Evolutionary conservation across 768 basidiomycete species (phyloP), one percentile per base, ranked within the genome.

Genomic region (Daedalea quercina): DNA sequence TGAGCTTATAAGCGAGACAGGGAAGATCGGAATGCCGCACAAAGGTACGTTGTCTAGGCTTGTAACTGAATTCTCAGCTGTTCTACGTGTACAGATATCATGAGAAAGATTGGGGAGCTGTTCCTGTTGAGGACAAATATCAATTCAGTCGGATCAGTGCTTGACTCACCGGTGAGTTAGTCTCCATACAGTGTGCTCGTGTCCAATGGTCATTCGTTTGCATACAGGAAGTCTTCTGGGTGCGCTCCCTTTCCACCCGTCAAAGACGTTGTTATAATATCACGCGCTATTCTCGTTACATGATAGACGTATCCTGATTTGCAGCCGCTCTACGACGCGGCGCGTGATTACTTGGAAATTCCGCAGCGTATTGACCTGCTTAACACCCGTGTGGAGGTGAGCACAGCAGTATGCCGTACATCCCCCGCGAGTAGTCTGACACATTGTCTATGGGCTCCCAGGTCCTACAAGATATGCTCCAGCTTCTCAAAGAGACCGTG

Each of bases 381-480:
- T 53, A 96, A 95, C 69, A 90, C 92, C 42, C 86, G 94, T 54
- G 93, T 96, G 33, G 94, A 93, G 75, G 92, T 87, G 57, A 51
- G 76, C n/a, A 3, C 15, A 19, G 13, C 24, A 13, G 22, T 20
- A n/a, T 41, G n/a, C 26, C 47, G 20, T 23, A 44, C 47, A 7
- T 35, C 31, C 17, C 11, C 33, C 31, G 25, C 8, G n/a, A 50
- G 31, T 35, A 3, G 22, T 26, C 40, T 35, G 22, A 47, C 26
- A 28, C 24, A 19, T 15, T 22, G 17, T 19, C 22, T 15, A 28
- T 47, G 20, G 12, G 19, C 41, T 33, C 43, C 33, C 59, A 94
- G 90, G 90, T 97, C 47, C 71, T 97, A 33, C 94, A 97, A 76
- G 94, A 97, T 67, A 95, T 97, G 90, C 80, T 97, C 11, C 87